Conservation (phyloP, 805 yeast species). For the Candida stauntonica region DNA sequence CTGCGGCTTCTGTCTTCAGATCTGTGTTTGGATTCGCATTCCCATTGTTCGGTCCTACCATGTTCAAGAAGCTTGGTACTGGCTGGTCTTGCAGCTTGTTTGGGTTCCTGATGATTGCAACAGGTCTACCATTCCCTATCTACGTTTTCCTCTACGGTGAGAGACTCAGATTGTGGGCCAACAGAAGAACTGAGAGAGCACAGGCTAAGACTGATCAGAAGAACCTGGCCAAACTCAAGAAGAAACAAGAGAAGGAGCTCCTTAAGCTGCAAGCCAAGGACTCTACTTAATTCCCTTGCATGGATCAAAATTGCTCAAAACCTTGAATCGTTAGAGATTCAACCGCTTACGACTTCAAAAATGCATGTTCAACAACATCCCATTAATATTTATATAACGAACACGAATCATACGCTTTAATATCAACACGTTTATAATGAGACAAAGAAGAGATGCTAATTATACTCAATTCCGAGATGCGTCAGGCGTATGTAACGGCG, state of each 20-base stretch:
- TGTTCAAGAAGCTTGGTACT: constrained; percentile 54
- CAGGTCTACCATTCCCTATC: constrained; percentile 68
- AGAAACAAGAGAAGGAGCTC: constrained; percentile 14
- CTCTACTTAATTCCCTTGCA: background rate
- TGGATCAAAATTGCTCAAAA: background rate
- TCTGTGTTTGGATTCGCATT: constrained; percentile 65
- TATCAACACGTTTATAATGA: too few relatives aligned
- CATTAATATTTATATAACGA: too few relatives aligned
- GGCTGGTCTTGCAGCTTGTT: constrained; percentile 71
- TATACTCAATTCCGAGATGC: too few relatives aligned
- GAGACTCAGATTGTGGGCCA: constrained; percentile 53
- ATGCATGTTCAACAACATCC: too few relatives aligned
- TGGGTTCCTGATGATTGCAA: constrained; percentile 49
- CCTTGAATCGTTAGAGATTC: too few relatives aligned
- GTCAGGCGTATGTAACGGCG: too few relatives aligned
- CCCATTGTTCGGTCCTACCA: constrained; percentile 58
- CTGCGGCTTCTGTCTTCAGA: constrained; percentile 65
- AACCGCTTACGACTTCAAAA: too few relatives aligned
- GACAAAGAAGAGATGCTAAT: too few relatives aligned
- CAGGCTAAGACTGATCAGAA: constrained; percentile 43
- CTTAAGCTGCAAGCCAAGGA: constrained; percentile 1
- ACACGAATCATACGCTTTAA: too few relatives aligned
- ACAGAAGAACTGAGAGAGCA: constrained; percentile 40
- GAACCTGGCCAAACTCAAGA: constrained; percentile 34
- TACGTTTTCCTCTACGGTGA: constrained; percentile 55